Conservation (phyloP, 116 monocot species). For the Phalaenopsis hybrid region DNA sequence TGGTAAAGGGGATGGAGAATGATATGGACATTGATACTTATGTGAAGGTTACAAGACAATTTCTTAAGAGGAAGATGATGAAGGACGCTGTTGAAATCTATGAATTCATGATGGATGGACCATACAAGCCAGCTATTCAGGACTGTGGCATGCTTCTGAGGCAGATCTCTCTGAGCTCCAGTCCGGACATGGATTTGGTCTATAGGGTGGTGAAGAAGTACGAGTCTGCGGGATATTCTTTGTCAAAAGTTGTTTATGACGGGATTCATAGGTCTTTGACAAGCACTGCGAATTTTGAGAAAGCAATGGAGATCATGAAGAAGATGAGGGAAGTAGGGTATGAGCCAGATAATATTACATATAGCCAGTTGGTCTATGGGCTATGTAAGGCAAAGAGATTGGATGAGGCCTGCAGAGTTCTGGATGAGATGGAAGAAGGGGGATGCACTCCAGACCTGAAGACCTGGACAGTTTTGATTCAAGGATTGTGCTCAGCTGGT, state of each 20-base stretch:
- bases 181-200: constrained; percentile 64
- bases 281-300: constrained; percentile 52
- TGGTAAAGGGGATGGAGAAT: constrained; percentile 58
- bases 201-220: constrained; percentile 64
- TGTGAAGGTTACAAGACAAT: constrained; percentile 55
- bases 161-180: constrained; percentile 41
- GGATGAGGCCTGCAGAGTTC: constrained; percentile 65
- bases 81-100: constrained; percentile 70
- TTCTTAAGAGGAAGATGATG: constrained; percentile 52
- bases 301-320: constrained; percentile 55
- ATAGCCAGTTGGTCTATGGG: constrained; percentile 86
- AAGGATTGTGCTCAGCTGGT: constrained; percentile 54
- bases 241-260: constrained; percentile 78
- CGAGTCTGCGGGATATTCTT: constrained; percentile 43
- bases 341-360: constrained; percentile 86
- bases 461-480: constrained; percentile 88
- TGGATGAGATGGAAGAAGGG: constrained; percentile 57
- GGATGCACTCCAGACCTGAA: constrained; percentile 80
- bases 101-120: constrained; percentile 89
- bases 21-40: constrained; percentile 89
- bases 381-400: constrained; percentile 70
- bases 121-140: constrained; percentile 70
- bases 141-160: constrained; percentile 66
- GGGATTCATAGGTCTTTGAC: constrained; percentile 79
- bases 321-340: constrained; percentile 65